Evolutionary conservation across 148 eudicot genomes (phyloP).

Genomic region (Silene conica): DNA sequence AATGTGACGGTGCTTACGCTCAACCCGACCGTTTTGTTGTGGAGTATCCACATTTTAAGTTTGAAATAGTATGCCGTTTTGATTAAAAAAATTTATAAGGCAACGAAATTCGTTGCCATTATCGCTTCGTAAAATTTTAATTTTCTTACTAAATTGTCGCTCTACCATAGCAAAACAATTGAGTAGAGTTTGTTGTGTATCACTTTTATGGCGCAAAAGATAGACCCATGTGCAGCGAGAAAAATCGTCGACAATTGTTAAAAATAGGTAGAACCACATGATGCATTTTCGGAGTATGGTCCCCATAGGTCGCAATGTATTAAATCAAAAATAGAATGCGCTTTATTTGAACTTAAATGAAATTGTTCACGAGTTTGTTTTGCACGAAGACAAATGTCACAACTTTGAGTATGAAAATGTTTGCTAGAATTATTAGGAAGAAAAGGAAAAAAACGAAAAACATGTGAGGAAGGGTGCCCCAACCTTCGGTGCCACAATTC

Average conservation of each 20-base stretch:
- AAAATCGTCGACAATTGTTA: neutral
- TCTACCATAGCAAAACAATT: no score
- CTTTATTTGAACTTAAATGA: neutral
- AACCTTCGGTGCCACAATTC: neutral
- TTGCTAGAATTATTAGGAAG: neutral
- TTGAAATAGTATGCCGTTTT: no score
- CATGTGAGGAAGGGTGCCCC: neutral
- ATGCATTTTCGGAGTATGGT: neutral
- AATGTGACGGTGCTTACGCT: no score
- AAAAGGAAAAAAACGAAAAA: neutral
- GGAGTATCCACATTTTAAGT: no score
- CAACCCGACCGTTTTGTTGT: no score
- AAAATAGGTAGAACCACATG: neutral
- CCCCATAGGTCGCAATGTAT: neutral
- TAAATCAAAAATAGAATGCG: neutral
- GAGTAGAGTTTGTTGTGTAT: no score
- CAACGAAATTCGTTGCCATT: no score
- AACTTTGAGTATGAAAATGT: neutral
- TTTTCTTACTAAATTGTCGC: no score
- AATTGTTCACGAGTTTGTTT: neutral
- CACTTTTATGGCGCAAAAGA: neutral
- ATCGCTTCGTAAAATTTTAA: no score
- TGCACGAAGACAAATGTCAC: neutral
- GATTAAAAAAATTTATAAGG: no score
- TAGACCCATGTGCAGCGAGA: neutral